These are phyloP conservation scores for Telfairia occidentalis DNA, from an alignment of 331 rosid genomes.

Conservation along the genomic window DNA sequence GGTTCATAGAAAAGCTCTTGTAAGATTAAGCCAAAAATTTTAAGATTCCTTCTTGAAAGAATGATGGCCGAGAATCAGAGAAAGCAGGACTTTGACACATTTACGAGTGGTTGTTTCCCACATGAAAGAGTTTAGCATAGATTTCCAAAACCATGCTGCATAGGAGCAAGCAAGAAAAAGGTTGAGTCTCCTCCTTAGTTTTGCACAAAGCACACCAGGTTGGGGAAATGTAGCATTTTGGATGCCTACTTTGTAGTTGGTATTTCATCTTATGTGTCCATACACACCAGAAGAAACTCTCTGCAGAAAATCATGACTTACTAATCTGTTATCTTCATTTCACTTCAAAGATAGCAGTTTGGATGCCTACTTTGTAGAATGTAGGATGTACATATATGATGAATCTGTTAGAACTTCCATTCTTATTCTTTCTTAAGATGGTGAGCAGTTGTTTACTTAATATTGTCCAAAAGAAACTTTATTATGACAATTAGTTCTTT, in stretches of 20 bases:
- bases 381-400: not conserved
- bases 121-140: not conserved
- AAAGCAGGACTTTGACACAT: not conserved
- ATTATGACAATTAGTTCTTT: not conserved
- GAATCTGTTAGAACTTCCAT: not conserved
- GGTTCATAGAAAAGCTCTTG: not conserved
- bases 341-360: not conserved
- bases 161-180: not conserved
- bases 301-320: not conserved
- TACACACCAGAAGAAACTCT: not conserved
- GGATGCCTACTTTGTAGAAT: not conserved
- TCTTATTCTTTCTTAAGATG: not conserved
- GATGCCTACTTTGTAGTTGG: not conserved
- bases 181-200: not conserved
- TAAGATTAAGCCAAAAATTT: not conserved
- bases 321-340: not conserved
- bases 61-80: not conserved
- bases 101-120: not conserved
- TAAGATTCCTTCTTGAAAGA: not conserved
- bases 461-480: not conserved
- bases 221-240: no score
- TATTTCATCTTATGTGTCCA: not conserved
- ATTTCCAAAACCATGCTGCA: not conserved
- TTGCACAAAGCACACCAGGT: not conserved
- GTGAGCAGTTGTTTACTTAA: not conserved